Base-by-base conservation (phyloP, 108 stramenopile species). In the Pseudonitzschia delicatissima region DNA sequence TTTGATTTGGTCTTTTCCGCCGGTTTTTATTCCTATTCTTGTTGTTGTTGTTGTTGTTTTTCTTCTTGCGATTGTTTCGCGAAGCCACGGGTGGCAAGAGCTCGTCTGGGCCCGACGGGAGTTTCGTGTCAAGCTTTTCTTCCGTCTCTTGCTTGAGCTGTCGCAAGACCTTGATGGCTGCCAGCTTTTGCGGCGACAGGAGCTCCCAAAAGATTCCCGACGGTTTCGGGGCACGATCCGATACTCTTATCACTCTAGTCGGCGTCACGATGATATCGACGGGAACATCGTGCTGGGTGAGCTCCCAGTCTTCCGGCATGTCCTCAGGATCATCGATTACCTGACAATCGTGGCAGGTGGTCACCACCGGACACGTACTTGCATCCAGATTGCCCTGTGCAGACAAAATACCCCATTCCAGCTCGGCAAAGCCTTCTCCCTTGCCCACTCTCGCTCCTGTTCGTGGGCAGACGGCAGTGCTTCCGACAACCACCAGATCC, bases 191-290 rank as follows among this genome's bases (percentile, higher is more conserved):
- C 0, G 87, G 87, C n/a, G 80, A 82, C 13, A 87, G 42, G n/a
- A 87, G 50, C 47, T 87, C 80, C 87, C 87, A 87, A 44, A 72
- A 81, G 21, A 87, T 78, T 2, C 87, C 87, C 2, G 78, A 80
- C 17, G 87, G 87, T 55, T 87, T 87, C 3, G 82, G 79, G 18
- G 71, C 67, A 40, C 79, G 68, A 52, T 74, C 80, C 26, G 83
- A 70, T 11, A 87, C 87, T 3, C 65, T 79, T 66, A 87, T 87
- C 17, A 74, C 61, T 9, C 69, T 60, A 11, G 87, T 83, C 1
- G 87, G 87, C 32, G 87, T 87, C 5, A 85, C 82, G 59, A 87
- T 87, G 17, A 87, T 80, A 50, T 87, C 87, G 2, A 87, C 87
- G 11, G 87, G 87, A 13, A 87, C 87, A 64, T 87, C 87, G 63